Evolutionary conservation across 208 protist genomes (phyloP), one percentile per base, ranked within the genome.

Genomic region (Leptomonas pyrrhocoris): DNA sequence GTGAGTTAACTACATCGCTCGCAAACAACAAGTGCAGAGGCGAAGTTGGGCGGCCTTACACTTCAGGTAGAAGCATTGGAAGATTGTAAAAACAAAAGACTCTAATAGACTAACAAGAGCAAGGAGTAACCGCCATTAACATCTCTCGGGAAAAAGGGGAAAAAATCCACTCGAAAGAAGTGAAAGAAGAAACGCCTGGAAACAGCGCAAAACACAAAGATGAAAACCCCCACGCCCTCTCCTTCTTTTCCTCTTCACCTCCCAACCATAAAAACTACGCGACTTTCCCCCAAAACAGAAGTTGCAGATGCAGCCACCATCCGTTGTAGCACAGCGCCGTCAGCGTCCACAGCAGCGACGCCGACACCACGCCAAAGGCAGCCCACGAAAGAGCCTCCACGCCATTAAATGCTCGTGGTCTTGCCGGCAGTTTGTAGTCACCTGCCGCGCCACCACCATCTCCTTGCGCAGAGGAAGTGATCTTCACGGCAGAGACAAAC

Each of bases 281-380:
- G 40, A 91, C 54, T 49, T 84, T 92, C 11, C 75, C 86, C 74
- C 79, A 86, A 49, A 89, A 81, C 30, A 92, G 65, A 4, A 89
- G 72, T 61, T 92, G 79, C 34, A 92, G 50, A 63, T 92, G 81
- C 25, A 92, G 73, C 81, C 83, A 90, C 87, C 87, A 90, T 16
- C 81, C 82, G 55, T 89, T 87, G 72, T 88, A 88, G 48, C 66
- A 74, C 42, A 93, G 79, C 19, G 82, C 83, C 18, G 78, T 84
- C 31, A 87, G 45, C 27, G 88, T 90, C 82, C 83, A 90, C 18
- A 90, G n/a, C 16, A 93, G 60, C 16, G 79, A 89, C 7, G 84
- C 75, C 16, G 74, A 84, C 8, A 93, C 76, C 40, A 93, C 72
- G 43, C 79, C 77, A 49, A 88, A 81, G 31, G 80, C 80, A 27